phyloP scores from a whole-genome alignment of 2,329 filamentous ascomycete species.

The Gremmenia infestans region DNA sequence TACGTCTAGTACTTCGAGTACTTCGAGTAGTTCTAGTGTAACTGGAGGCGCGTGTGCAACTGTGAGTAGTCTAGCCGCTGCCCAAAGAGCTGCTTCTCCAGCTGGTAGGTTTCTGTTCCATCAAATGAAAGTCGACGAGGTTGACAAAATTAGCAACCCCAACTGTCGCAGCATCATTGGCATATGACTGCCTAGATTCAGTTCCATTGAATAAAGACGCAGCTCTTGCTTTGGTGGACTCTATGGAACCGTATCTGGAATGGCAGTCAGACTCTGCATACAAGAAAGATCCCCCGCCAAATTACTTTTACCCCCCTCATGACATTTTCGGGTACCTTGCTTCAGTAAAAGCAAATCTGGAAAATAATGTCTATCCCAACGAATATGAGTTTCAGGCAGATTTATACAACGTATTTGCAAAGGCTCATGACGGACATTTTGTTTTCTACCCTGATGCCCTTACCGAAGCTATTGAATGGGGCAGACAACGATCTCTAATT shows the following conservation, averaged over 20 bases:
- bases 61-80: constrained; percentile 24
- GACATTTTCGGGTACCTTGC: constrained; percentile 45
- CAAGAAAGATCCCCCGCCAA: constrained; percentile 46
- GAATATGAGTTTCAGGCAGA: constrained; percentile 53
- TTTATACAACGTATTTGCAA: constrained; percentile 47
- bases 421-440: constrained; percentile 62
- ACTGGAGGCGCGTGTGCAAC: constrained; percentile 21
- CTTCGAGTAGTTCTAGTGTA: constrained; percentile 1
- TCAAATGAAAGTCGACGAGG: not conserved
- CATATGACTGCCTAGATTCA: constrained; percentile 28
- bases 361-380: constrained; percentile 39
- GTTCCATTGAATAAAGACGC: constrained; percentile 26
- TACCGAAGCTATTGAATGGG: constrained; percentile 45
- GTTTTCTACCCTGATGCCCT: constrained; percentile 49
- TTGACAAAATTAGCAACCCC: constrained; percentile 18
- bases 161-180: constrained; percentile 25
- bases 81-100: constrained; percentile 17
- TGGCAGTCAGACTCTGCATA: constrained; percentile 28
- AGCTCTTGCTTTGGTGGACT: constrained; percentile 23
- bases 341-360: constrained; percentile 40
- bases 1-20: not conserved
- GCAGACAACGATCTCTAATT: constrained; percentile 46
- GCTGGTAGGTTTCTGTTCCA: constrained; percentile 14
- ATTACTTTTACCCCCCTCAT: constrained; percentile 44
- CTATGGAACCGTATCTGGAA: constrained; percentile 27